Base-by-base conservation (phyloP, 108 stramenopile genomes). In the Seminavis robusta region DNA sequence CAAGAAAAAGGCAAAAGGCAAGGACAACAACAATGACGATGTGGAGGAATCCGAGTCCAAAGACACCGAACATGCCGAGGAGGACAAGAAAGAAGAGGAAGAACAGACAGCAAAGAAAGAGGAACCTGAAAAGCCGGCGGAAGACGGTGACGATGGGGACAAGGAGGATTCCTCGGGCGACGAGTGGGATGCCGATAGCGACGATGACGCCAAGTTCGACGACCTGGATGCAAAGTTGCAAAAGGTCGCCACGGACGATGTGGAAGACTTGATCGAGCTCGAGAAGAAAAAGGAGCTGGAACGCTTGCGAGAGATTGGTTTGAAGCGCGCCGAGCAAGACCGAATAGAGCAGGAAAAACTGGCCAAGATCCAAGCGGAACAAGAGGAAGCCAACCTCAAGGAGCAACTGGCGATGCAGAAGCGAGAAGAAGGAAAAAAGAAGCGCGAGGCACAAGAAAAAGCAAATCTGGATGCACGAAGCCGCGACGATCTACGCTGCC, bases 401-500 rank as follows among this genome's bases (percentile, higher is more conserved):
- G 69, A 73, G 24, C 49, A 60, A 32, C 27, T 89, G 43, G 57
- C 64, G 44, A 69, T 63, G 15, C 79, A 88, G 47, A 88, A 90
- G 57, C 79, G 88, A 11, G 83, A 86, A 36, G 94, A 94, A 44
- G 92, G 81, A 28, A 83, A 86, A 59, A 56, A 53, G 28, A 76
- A 77, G 32, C 86, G 94, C 17, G 61, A 86, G 49, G 82, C 71
- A 57, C 80, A 82, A 65, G 97, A 95, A 56, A 76, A 81, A 67
- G 79, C 65, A 4, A 95, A 96, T 33, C 56, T 89, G 45, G 94
- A 68, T 1, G 88, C 79, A 10, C 92, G 97, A n/a, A 64, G 80
- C 8, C 57, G 79, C 19, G 93, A 96, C 60, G 74, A 94, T 69
- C 77, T 99, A 19, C 94, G 99, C 36, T 94, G 91, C 49, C 97